phyloP scores from a whole-genome alignment of 768 basidiomycete species.

The Suillus fuscotomentosus region DNA sequence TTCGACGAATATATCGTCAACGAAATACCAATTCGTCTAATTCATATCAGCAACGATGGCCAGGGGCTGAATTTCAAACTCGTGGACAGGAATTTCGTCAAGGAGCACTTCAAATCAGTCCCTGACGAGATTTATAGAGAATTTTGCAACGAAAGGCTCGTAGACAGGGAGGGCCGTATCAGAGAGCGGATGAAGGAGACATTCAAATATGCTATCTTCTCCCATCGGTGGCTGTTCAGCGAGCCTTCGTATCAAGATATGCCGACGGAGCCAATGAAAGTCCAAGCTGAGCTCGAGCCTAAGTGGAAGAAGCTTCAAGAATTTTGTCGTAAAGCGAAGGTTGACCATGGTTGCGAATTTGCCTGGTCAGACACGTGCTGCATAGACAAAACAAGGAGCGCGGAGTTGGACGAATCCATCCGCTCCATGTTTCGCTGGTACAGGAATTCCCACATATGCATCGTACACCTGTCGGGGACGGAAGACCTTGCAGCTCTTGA shows the following conservation, averaged over 20 bases:
- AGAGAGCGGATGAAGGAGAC: background rate
- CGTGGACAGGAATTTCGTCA: background rate
- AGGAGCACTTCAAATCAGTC: background rate
- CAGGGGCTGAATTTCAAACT: background rate
- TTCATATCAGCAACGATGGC: background rate
- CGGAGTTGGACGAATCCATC: slow-evolving; percentile 20
- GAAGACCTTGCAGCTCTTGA: slow-evolving; percentile 1
- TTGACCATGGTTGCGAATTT: slow-evolving; percentile 3
- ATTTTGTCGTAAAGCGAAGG: slow-evolving; percentile 7
- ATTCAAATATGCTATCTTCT: slow-evolving; percentile 10
- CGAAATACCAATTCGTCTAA: slow-evolving; percentile 3
- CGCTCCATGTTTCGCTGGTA: slow-evolving; percentile 22
- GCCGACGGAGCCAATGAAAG: background rate
- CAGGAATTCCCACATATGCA: slow-evolving; percentile 13
- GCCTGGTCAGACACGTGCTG: slow-evolving; percentile 19
- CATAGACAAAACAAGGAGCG: slow-evolving; percentile 17
- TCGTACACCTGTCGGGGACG: slow-evolving; percentile 13
- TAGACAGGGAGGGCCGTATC: slow-evolving; percentile 2
- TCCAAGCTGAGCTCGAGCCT: background rate
- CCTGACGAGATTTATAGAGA: background rate
- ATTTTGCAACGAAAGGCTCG: too few species aligned
- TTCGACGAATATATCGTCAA: slow-evolving; percentile 9
- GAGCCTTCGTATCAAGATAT: slow-evolving; percentile 6
- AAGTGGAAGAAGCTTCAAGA: slow-evolving; percentile 7
- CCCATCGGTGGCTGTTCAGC: slow-evolving; percentile 6